Conservation (phyloP, 2,329 filamentous ascomycete genomes). For the Arachnopeziza araneosa region DNA sequence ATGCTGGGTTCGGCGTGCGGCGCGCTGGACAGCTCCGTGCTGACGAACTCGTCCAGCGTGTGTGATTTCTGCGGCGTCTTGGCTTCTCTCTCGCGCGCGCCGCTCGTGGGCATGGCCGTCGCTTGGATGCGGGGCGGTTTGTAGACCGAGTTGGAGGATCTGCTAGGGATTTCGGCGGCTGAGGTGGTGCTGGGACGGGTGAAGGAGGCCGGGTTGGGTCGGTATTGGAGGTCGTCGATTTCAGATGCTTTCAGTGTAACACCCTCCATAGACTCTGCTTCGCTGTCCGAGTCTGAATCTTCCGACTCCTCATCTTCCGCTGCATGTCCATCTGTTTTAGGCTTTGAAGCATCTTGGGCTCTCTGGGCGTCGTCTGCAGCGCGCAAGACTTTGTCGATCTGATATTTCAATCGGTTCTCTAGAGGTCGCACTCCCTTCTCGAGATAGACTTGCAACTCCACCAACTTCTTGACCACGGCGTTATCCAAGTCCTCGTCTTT, state of each 20-base stretch:
- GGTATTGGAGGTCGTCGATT: constrained; percentile 56
- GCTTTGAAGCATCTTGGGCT: constrained; percentile 34
- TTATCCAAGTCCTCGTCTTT: constrained; percentile 47
- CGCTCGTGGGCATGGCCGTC: constrained; percentile 68
- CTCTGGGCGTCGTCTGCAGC: constrained; percentile 62
- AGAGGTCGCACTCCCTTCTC: constrained; percentile 88
- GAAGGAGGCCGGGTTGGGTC: constrained; percentile 51
- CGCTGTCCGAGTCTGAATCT: constrained; percentile 30
- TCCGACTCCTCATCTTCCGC: constrained; percentile 29
- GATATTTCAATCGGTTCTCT: constrained; percentile 87
- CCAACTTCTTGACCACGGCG: constrained; percentile 76
- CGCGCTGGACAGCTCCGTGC: constrained; percentile 73
- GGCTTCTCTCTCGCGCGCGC: constrained; percentile 46
- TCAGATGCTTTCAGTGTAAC: constrained; percentile 21
- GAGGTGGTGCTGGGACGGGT: constrained; percentile 23
- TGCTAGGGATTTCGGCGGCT: constrained; percentile 23
- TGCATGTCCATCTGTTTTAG: constrained; percentile 9
- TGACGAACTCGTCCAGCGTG: constrained; percentile 88
- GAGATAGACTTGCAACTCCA: constrained; percentile 84
- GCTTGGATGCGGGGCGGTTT: constrained; percentile 83
- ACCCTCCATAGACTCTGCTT: constrained; percentile 18
- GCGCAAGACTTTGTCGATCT: constrained; percentile 90
- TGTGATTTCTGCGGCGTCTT: constrained; percentile 66
- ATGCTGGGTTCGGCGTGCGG: constrained; percentile 85
- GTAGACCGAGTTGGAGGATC: constrained; percentile 66